Evolutionary conservation across 192 early-diverging fungal genomes (phyloP).

Genomic region (Chytriomyces sp.): DNA sequence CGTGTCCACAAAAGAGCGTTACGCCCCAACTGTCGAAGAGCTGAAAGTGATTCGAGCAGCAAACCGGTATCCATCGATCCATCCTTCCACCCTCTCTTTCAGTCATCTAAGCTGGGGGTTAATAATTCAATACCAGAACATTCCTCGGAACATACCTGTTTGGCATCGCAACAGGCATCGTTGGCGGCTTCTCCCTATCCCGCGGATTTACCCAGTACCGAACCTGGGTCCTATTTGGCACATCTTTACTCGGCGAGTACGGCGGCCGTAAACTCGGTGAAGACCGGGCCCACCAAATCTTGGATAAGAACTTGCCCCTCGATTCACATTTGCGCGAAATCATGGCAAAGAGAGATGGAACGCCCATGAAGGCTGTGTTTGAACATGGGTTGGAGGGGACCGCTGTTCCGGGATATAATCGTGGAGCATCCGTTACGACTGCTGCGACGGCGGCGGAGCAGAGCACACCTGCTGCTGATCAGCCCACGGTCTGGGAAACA

Average conservation of each 20-base stretch:
- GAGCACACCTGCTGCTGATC: not conserved
- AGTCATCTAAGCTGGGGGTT: too few species aligned
- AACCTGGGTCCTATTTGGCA: not conserved
- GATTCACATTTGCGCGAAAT: slow-evolving; percentile 2
- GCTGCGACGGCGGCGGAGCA: not conserved
- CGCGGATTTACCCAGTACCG: not conserved
- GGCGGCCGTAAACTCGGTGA: slow-evolving; percentile 29
- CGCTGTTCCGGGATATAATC: not conserved
- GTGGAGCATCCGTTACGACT: not conserved
- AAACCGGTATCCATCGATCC: not conserved
- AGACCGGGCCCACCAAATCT: not conserved
- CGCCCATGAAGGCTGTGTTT: not conserved
- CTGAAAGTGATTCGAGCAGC: slow-evolving; percentile 4
- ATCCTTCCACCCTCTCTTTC: not conserved
- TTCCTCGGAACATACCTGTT: slow-evolving; percentile 7
- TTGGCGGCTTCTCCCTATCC: slow-evolving; percentile 12
- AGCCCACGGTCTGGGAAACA: not conserved
- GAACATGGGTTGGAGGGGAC: slow-evolving; percentile 2
- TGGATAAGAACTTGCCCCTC: not conserved
- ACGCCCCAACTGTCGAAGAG: slow-evolving; percentile 18
- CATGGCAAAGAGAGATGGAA: not conserved
- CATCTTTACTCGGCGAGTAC: slow-evolving; percentile 1
- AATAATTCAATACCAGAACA: too few species aligned
- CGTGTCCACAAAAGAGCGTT: slow-evolving; percentile 5
- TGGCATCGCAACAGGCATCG: slow-evolving; percentile 10